Conservation (phyloP, 2,329 filamentous ascomycete genomes). For the Eutypella sp. region DNA sequence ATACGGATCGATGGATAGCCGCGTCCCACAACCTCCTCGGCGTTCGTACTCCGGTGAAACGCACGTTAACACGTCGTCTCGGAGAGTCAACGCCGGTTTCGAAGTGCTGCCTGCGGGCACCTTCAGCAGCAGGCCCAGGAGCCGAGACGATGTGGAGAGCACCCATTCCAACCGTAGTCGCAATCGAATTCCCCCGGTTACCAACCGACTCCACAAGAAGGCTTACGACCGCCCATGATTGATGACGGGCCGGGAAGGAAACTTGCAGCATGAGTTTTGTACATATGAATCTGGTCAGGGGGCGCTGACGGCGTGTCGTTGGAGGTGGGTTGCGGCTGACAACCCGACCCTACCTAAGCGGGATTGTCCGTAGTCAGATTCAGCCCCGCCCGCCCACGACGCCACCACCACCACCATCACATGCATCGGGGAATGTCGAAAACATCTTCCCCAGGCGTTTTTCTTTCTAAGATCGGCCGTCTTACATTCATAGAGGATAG, state of each 20-base stretch:
- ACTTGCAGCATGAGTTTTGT: not conserved
- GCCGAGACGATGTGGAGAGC: slow-evolving; percentile 16
- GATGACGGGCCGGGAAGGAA: not conserved
- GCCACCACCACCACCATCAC: no score
- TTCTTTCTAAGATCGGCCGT: no score
- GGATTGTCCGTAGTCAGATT: not conserved
- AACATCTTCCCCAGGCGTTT: not conserved
- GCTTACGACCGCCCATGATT: slow-evolving; percentile 12
- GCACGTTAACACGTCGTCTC: slow-evolving; percentile 18
- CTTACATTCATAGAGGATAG: no score
- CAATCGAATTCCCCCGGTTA: slow-evolving; percentile 2
- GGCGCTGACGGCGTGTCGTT: not conserved
- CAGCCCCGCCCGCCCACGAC: no score
- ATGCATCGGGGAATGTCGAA: not conserved
- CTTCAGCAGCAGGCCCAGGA: slow-evolving; percentile 16
- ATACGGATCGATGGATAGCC: not conserved
- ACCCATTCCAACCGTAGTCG: slow-evolving; percentile 6
- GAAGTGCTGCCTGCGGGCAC: slow-evolving; percentile 27
- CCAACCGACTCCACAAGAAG: slow-evolving; percentile 17
- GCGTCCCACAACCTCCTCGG: slow-evolving; percentile 12
- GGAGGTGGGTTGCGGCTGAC: not conserved
- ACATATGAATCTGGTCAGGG: not conserved
- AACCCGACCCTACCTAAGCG: not conserved
- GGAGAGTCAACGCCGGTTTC: slow-evolving; percentile 25
- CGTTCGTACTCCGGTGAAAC: slow-evolving; percentile 23